Evolutionary conservation across 2,329 filamentous ascomycete genomes (phyloP), one percentile per base, ranked within the genome.

Genomic region (Sclerotinia glacialis): DNA sequence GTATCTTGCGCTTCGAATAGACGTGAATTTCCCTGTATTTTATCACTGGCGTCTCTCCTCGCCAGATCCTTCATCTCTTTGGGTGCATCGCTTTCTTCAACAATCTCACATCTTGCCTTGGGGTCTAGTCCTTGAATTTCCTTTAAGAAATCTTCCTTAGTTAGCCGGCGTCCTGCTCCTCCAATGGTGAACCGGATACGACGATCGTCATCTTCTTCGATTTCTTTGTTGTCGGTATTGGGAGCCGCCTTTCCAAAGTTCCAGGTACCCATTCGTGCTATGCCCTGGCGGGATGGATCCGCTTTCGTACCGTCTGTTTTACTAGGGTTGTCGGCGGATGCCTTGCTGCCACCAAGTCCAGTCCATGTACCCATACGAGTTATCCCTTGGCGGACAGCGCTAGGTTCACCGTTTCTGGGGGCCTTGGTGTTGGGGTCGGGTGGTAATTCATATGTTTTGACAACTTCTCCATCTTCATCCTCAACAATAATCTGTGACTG

Each of bases 401-500:
- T 66, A 26, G 62, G 42, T 47, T 70, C 67, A 21, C 70, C 58
- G 1, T 71, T 67, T 52, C 63, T 62, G 12, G 66, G n/a, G 9
- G 53, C 26, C 59, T 64, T 70, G 37, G 37, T 64, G 8, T 61
- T 71, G 67, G 21, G 68, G 31, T 55, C 70, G 34, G 85, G 78
- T 0, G 89, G 88, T 37, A 94, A 83, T 70, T 93, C 88, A 75
- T 93, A 93, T 66, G 91, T 88, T 80, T 93, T 93, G 76, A 96
- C 85, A 42, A 96, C 92, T 76, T 96, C 92, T 53, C 91, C 91
- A 72, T 93, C 89, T 76, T 91, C 89, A 69, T 96, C 91, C 78
- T 96, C 91, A 21, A 96, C 90, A 75, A 96, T 94, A 70, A 96
- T 92, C 80, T 91, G 54, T 11, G 47, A 40, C 21, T 37, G 23